Evolutionary conservation across 768 basidiomycete species (phyloP).

Genomic region (Xerocomellus intermedius): DNA sequence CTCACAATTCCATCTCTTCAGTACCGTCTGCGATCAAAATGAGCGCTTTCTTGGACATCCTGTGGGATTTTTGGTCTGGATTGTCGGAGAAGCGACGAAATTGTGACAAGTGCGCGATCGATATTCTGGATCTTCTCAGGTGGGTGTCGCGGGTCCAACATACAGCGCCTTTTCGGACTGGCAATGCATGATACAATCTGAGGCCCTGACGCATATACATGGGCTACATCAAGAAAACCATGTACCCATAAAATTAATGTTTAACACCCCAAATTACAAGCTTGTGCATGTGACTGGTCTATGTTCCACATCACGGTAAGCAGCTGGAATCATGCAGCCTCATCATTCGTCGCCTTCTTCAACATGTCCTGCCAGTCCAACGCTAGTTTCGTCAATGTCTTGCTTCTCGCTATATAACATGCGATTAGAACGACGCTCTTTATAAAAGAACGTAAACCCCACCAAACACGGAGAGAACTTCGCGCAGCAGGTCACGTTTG

Average conservation of each 20-base stretch:
- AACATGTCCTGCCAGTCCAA: conserved; percentile 81
- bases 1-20: conserved; percentile 83
- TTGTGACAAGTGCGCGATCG: neutral
- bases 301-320: neutral
- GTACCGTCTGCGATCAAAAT: conserved; percentile 80
- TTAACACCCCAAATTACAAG: neutral
- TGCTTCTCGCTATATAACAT: conserved; percentile 57
- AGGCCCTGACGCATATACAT: neutral
- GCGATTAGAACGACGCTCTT: conserved; percentile 4
- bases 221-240: neutral
- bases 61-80: neutral
- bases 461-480: conserved; percentile 81
- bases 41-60: conserved; percentile 47
- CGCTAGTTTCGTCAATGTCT: conserved; percentile 71
- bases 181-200: neutral
- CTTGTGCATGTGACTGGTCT: neutral
- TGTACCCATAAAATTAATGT: neutral
- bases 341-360: conserved; percentile 60
- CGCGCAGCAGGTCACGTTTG: conserved; percentile 81
- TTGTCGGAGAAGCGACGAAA: neutral
- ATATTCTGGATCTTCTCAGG: neutral
- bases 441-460: conserved; percentile 25
- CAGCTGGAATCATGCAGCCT: conserved; percentile 20
- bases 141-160: neutral
- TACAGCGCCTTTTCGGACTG: conserved; percentile 1